phyloP scores from a whole-genome alignment of 176 grass and related monocot genomes.

The Oryza australiensis region DNA sequence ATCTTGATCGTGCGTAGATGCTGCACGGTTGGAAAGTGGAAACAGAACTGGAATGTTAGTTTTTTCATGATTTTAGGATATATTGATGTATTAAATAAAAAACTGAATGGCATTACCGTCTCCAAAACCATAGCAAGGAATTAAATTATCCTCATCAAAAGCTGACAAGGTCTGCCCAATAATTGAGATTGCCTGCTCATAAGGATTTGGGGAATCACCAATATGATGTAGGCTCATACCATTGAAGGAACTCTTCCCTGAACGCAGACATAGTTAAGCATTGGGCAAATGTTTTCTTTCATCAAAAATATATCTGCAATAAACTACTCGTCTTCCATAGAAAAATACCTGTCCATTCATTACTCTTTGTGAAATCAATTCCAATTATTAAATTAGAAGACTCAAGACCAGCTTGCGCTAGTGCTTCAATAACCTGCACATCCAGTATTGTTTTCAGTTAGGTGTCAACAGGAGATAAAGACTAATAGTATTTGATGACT shows the following conservation, averaged over 20 bases:
- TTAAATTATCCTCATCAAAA: slow-evolving; percentile 96
- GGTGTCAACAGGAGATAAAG: not conserved
- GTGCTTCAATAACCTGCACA: slow-evolving; percentile 70
- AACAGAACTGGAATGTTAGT: slow-evolving; percentile 29
- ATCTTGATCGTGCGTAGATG: slow-evolving; percentile 86
- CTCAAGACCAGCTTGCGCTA: slow-evolving; percentile 71
- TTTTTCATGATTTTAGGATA: not conserved
- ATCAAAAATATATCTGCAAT: slow-evolving; percentile 5
- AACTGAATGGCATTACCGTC: slow-evolving; percentile 62
- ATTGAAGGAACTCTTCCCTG: slow-evolving; percentile 70
- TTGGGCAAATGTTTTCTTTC: slow-evolving; percentile 4
- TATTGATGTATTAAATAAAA: slow-evolving; percentile 20
- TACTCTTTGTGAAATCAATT: slow-evolving; percentile 89
- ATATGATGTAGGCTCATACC: slow-evolving; percentile 81
- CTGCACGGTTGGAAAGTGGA: slow-evolving; percentile 48
- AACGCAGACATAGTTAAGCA: not conserved
- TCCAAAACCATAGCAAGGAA: slow-evolving; percentile 96
- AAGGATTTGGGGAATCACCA: slow-evolving; percentile 74
- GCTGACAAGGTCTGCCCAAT: slow-evolving; percentile 77
- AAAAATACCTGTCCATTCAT: slow-evolving; percentile 68
- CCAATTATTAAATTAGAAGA: slow-evolving; percentile 82
- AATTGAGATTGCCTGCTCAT: slow-evolving; percentile 85
- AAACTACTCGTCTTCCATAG: slow-evolving; percentile 41
- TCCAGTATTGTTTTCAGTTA: slow-evolving; percentile 7
- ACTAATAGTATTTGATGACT: not conserved